Evolutionary conservation across 345 rosid species (phyloP).

Genomic region (Angophora floribunda): DNA sequence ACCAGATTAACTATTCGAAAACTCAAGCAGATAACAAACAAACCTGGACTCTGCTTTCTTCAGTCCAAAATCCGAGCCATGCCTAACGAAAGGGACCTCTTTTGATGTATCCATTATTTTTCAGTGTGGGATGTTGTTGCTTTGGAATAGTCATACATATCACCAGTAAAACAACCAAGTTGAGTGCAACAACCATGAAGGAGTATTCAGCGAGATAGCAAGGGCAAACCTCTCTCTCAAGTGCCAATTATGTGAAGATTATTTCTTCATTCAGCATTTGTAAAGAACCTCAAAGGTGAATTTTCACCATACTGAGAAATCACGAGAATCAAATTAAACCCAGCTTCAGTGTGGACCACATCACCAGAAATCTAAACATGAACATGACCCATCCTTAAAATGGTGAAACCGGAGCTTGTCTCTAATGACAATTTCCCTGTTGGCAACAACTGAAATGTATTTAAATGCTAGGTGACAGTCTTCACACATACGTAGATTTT

Average conservation of each 20-base stretch:
- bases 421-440: constrained; percentile 58
- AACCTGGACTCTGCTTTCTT: not conserved
- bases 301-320: not conserved
- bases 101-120: not conserved
- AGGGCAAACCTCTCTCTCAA: not conserved
- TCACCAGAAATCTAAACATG: constrained; percentile 74
- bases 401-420: constrained; percentile 79
- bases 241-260: not conserved
- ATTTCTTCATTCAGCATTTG: not conserved
- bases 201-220: not conserved
- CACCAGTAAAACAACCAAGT: not conserved
- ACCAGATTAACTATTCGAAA: not conserved
- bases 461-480: constrained; percentile 76
- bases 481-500: constrained; percentile 76
- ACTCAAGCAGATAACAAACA: not conserved
- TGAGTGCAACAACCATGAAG: not conserved
- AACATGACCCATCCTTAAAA: constrained; percentile 58
- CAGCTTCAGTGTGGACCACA: not conserved
- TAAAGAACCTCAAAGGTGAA: not conserved
- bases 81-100: not conserved
- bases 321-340: not conserved
- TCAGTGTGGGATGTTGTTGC: not conserved
- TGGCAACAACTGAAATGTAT: constrained; percentile 41
- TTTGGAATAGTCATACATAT: not conserved
- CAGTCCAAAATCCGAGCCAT: not conserved